Evolutionary conservation across 495 filamentous ascomycete species (phyloP), one percentile per base, ranked within the genome.

Genomic region (Penicillium atrosanguineum): DNA sequence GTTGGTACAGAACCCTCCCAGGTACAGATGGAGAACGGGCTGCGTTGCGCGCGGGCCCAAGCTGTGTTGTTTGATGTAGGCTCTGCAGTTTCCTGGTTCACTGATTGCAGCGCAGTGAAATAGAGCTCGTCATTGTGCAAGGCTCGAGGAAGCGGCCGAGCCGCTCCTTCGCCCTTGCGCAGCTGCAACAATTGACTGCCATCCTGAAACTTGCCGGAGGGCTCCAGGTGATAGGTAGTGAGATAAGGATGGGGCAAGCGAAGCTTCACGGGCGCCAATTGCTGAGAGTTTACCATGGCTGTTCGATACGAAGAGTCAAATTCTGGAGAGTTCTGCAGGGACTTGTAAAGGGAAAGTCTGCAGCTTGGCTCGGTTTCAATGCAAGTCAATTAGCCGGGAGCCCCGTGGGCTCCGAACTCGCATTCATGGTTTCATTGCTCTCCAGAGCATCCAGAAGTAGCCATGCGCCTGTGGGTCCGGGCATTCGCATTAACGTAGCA

Each of bases 1-100:
- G 78, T 75, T 8, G 80, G 77, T 1, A 70, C 41, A 5, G 34
- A 45, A 23, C 39, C 52, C 8, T 57, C 52, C 71, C 71, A 74
- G 20, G 49, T 50, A 11, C 64, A 54, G 12, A 52, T 55, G 1
- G 49, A 49, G 6, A 38, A 51, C 2, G 64, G 69, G 26, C 64
- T 66, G 46, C 69, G 52, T 26, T 60, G 62, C 4, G 71, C 66
- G 44, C 71, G 54, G 4, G 70, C 70, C 70, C 70, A 74, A 5
- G 67, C 57, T 21, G 58, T 67, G 54, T 74, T 74, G 53, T 74
- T 64, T 14, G 57, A 56, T 2, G 37, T 19, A 18, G 63, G 55
- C 4, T 56, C 26, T 9, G 41, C 25, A 25, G 38, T 48, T 3
- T 60, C 44, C 19, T 38, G 48, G 9, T 44, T 56, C 18, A 48